These are phyloP conservation scores for Trichoderma hamatum DNA, from an alignment of 2,329 filamentous ascomycete species.

Conservation along the genomic window DNA sequence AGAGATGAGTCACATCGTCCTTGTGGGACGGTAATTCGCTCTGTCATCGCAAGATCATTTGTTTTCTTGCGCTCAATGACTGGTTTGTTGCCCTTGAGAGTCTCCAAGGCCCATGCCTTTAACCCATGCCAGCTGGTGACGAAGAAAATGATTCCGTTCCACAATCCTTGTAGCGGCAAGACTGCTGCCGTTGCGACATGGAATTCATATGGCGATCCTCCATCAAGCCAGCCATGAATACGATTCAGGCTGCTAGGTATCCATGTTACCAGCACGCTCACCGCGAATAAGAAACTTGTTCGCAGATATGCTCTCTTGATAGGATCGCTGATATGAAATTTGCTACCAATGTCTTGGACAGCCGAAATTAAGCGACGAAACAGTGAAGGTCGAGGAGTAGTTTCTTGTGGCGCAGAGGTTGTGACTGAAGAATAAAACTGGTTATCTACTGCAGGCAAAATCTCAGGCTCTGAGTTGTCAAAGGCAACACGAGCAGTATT, in stretches of 20 bases:
- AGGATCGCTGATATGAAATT: slow-evolving; percentile 51
- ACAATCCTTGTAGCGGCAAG: slow-evolving; percentile 76
- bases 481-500: slow-evolving; percentile 33
- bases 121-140: slow-evolving; percentile 57
- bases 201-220: slow-evolving; percentile 61
- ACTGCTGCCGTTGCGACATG: slow-evolving; percentile 72
- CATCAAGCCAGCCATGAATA: slow-evolving; percentile 65
- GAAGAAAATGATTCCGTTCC: slow-evolving; percentile 79
- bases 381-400: slow-evolving; percentile 24
- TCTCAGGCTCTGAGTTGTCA: slow-evolving; percentile 25
- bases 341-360: slow-evolving; percentile 40
- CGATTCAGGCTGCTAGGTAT: slow-evolving; percentile 73
- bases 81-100: not conserved
- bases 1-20: slow-evolving; percentile 32
- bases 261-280: slow-evolving; percentile 65
- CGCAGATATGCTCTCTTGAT: slow-evolving; percentile 64
- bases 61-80: slow-evolving; percentile 1
- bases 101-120: slow-evolving; percentile 27
- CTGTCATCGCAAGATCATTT: slow-evolving; percentile 21
- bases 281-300: slow-evolving; percentile 63
- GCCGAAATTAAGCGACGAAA: slow-evolving; percentile 29
- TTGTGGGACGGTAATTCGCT: slow-evolving; percentile 10
- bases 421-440: slow-evolving; percentile 43
- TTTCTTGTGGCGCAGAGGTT: slow-evolving; percentile 29
- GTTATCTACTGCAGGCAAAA: slow-evolving; percentile 31